A percentile compares a stretch with the other conserved stretches of the same genome.
These are phyloP conservation scores for Uronychia binucleata DNA, from an alignment of 73 alveolate genomes.

Conservation along the genomic window DNA sequence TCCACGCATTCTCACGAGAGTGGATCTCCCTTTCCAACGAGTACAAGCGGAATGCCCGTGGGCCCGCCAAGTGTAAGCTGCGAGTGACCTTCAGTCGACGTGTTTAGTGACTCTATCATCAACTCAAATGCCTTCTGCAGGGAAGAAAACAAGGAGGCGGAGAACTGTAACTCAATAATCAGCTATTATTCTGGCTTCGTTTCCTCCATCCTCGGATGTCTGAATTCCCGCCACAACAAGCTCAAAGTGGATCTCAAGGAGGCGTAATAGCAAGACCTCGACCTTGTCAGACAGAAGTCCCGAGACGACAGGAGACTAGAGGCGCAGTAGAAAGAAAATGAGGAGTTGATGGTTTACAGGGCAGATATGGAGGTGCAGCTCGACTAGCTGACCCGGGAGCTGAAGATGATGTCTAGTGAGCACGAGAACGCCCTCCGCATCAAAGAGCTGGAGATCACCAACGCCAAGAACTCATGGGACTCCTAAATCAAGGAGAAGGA, in stretches of 20 bases:
- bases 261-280: not conserved
- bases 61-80: slow-evolving; percentile 24
- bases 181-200: not conserved
- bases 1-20: not conserved
- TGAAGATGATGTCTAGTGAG: not conserved
- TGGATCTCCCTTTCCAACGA: slow-evolving; percentile 2
- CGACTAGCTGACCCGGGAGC: slow-evolving; percentile 7
- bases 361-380: slow-evolving; percentile 4
- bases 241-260: slow-evolving; percentile 10
- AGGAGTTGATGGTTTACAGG: not conserved
- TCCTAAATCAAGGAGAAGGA: not conserved
- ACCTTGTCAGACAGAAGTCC: slow-evolving; percentile 3
- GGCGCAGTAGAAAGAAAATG: slow-evolving; percentile 1
- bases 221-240: not conserved
- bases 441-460: not conserved
- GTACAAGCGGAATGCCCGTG: slow-evolving; percentile 12
- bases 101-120: slow-evolving; percentile 1
- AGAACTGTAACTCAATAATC: not conserved
- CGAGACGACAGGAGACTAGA: slow-evolving; percentile 3
- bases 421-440: not conserved
- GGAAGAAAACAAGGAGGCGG: not conserved
- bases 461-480: not conserved
- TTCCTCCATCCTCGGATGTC: not conserved
- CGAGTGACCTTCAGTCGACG: not conserved
- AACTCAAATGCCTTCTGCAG: not conserved